Percentiles rank a stretch among this genome's conserved stretches.
phyloP scores from a whole-genome alignment of 2,329 filamentous ascomycete species.

The Clathrospora elynae region DNA sequence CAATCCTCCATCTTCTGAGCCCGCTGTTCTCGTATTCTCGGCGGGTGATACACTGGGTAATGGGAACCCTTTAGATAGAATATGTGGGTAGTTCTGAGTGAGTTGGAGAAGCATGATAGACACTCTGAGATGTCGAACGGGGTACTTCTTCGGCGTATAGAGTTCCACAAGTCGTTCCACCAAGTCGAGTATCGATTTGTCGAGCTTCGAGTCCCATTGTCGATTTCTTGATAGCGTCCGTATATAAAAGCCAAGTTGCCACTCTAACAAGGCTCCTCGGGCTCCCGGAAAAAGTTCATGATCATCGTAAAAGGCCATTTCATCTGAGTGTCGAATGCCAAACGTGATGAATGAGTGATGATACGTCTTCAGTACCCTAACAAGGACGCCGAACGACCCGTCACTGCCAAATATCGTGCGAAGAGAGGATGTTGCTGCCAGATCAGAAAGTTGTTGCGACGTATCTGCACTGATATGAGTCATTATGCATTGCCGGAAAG shows the following conservation, averaged over 20 bases:
- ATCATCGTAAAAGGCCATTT: conserved; percentile 52
- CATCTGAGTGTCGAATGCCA: conserved; percentile 56
- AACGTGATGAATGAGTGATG: conserved; percentile 57
- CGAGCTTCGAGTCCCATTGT: conserved; percentile 35
- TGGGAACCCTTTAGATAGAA: conserved; percentile 48
- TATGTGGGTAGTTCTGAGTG: conserved; percentile 65
- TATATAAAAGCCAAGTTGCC: conserved; percentile 46
- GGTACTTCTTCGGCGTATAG: conserved; percentile 36
- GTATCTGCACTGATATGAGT: conserved; percentile 64
- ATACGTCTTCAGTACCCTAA: conserved; percentile 64
- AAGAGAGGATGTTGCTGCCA: conserved; percentile 58
- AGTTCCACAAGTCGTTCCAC: conserved; percentile 31
- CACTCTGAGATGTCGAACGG: conserved; percentile 41
- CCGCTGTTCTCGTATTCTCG: background rate
- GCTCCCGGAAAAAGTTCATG: conserved; percentile 29
- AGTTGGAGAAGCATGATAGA: conserved; percentile 37
- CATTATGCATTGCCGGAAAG: conserved; percentile 65
- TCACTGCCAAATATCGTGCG: conserved; percentile 59
- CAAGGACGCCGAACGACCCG: conserved; percentile 59
- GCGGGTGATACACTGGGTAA: conserved; percentile 3
- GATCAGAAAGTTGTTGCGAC: conserved; percentile 59
- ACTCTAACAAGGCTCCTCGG: conserved; percentile 51
- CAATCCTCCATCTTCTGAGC: conserved; percentile 44
- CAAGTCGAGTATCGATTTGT: conserved; percentile 30
- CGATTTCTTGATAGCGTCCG: conserved; percentile 40